Conservation (phyloP, 129 eudicot genomes). For the Arctium minus region DNA sequence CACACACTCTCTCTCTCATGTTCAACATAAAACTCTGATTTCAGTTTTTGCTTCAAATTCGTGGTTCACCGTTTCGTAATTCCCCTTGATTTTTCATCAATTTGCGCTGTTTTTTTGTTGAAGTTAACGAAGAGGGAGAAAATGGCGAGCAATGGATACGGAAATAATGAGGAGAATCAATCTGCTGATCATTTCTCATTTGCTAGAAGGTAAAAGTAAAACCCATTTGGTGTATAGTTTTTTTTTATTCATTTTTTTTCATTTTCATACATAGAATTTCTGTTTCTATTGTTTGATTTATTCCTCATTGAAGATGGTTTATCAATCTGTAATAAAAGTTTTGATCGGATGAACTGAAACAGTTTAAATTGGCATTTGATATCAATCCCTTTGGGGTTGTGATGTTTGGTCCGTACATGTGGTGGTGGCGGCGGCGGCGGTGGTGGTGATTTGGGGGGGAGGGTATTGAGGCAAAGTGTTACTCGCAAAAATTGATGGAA, state of each 20-base stretch:
- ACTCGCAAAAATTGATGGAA: no score
- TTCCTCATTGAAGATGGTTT: background rate
- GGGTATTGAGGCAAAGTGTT: no score
- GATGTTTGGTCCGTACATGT: background rate
- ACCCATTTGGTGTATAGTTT: background rate
- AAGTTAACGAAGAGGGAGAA: no score
- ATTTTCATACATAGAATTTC: background rate
- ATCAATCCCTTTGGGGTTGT: background rate
- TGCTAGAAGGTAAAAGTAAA: conserved; percentile 18
- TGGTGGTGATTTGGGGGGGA: background rate
- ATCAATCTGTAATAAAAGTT: background rate
- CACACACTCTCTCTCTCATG: background rate
- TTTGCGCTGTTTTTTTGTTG: background rate
- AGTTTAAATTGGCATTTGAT: background rate
- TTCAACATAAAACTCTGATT: background rate
- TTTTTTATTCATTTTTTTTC: background rate
- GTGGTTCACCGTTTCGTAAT: background rate
- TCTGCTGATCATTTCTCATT: background rate
- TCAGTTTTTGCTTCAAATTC: background rate
- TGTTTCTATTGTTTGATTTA: background rate
- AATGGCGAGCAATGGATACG: conserved; percentile 11
- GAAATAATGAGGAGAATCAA: background rate
- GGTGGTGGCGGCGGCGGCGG: background rate
- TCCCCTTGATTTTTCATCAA: background rate
- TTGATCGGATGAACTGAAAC: background rate